Evolutionary conservation across 306 rosid genomes (phyloP).

Genomic region (Pyrus bretschneideri): DNA sequence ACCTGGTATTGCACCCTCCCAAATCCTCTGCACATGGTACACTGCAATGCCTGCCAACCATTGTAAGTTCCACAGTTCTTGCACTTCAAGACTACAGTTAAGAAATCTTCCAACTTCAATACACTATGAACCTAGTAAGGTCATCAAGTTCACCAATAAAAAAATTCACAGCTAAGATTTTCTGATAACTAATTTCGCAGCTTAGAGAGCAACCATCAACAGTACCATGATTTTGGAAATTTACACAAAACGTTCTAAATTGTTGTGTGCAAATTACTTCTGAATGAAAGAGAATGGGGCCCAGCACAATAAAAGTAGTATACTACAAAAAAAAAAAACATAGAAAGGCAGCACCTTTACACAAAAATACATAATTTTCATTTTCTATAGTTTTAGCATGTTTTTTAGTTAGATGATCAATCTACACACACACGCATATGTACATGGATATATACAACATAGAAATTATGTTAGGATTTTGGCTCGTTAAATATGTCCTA

Average conservation of each 20-base stretch:
- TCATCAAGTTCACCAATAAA: background rate
- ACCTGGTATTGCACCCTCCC: constrained; percentile 94
- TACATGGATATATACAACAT: too few relatives aligned
- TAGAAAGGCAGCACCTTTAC: background rate
- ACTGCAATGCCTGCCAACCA: constrained; percentile 92
- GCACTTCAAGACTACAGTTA: constrained; percentile 4
- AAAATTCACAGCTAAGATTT: background rate
- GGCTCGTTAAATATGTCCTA: too few relatives aligned
- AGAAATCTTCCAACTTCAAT: constrained; percentile 10
- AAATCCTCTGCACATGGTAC: constrained; percentile 81
- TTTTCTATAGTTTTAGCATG: too few relatives aligned
- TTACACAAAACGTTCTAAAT: background rate
- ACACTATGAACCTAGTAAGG: background rate
- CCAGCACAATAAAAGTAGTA: background rate
- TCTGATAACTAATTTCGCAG: background rate
- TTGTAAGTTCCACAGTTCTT: constrained; percentile 76
- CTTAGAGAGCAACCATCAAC: background rate
- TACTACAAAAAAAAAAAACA: background rate
- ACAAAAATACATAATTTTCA: too few relatives aligned
- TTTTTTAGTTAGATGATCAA: too few relatives aligned
- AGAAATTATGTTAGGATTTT: too few relatives aligned
- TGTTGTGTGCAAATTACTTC: background rate
- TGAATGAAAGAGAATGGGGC: background rate
- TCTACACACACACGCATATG: too few relatives aligned
- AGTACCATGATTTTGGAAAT: background rate